phyloP scores from a whole-genome alignment of 495 filamentous ascomycete genomes.

The Penicillium dipodomyicola region DNA sequence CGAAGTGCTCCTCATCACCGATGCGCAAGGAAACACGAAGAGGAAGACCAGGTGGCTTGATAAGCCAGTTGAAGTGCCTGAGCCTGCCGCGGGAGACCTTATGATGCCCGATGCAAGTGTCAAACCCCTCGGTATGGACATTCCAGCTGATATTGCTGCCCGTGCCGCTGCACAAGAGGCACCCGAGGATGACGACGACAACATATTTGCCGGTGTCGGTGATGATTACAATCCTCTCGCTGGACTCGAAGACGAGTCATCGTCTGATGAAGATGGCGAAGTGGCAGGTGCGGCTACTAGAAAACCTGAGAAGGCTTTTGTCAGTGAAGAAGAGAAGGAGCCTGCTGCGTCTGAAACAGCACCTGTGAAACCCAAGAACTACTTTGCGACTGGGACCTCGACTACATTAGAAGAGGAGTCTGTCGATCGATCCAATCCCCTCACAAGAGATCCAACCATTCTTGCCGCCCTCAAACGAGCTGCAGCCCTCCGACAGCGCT shows the following conservation, averaged over 20 bases:
- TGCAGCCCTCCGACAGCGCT: conserved; percentile 61
- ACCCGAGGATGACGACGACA: conserved; percentile 52
- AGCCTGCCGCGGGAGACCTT: conserved; percentile 34
- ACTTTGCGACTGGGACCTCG: conserved; percentile 35
- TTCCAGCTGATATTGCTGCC: conserved; percentile 55
- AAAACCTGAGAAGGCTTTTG: conserved; percentile 26
- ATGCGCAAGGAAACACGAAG: conserved; percentile 84
- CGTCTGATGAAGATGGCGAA: conserved; percentile 49
- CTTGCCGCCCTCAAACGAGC: conserved; percentile 84
- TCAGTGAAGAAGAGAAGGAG: conserved; percentile 6
- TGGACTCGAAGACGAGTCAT: conserved; percentile 56
- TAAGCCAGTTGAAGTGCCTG: conserved; percentile 43
- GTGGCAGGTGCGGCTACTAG: conserved; percentile 10
- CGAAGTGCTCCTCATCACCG: conserved; percentile 81
- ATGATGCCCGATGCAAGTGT: conserved; percentile 64
- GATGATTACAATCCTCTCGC: conserved; percentile 87
- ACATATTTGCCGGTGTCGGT: conserved; percentile 87
- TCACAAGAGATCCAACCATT: conserved; percentile 70
- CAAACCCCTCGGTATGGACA: conserved; percentile 74
- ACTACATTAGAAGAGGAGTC: conserved; percentile 37
- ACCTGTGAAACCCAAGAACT: conserved; percentile 36
- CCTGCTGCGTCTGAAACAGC: conserved; percentile 15
- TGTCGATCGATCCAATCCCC: conserved; percentile 52
- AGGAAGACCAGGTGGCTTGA: conserved; percentile 65
- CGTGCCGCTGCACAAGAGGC: conserved; percentile 36